phyloP scores from a whole-genome alignment of 768 basidiomycete genomes.

The Boletellus emodensis region DNA sequence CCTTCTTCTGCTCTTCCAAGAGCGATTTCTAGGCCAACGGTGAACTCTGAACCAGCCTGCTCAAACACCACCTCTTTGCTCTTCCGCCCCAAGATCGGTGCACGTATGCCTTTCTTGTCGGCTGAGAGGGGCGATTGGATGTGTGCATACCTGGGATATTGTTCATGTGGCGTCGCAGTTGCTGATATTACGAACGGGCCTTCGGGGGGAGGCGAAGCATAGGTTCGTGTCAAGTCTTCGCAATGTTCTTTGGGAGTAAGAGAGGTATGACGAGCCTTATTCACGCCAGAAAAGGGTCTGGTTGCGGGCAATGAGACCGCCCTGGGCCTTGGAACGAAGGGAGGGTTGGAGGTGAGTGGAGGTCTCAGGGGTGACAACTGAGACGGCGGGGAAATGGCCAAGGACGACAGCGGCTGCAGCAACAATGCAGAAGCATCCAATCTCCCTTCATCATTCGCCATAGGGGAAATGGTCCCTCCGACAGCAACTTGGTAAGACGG shows the following conservation, averaged over 20 bases:
- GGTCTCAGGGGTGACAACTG: constrained; percentile 7
- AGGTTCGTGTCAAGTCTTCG: constrained; percentile 29
- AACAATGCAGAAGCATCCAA: constrained; percentile 26
- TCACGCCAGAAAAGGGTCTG: background rate
- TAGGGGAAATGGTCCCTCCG: background rate
- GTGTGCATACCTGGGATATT: constrained; percentile 29
- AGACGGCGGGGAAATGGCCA: constrained; percentile 11
- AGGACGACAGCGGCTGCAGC: constrained; percentile 25
- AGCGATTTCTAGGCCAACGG: constrained; percentile 29
- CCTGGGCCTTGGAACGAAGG: constrained; percentile 21
- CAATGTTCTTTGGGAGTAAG: constrained; percentile 10
- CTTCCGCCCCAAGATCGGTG: constrained; percentile 8
- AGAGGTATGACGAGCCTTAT: constrained; percentile 18
- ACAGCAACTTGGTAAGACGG: constrained; percentile 21
- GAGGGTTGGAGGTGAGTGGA: constrained; percentile 5
- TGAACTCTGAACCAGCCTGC: constrained; percentile 25
- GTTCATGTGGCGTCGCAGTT: constrained; percentile 16
- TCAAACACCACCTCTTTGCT: constrained; percentile 25
- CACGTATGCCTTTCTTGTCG: constrained; percentile 11
- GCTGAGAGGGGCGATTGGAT: constrained; percentile 16
- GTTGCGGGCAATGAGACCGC: constrained; percentile 24
- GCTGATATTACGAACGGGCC: constrained; percentile 23
- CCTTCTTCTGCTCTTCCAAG: constrained; percentile 33
- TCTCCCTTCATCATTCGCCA: background rate
- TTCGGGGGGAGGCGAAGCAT: constrained; percentile 28